These are phyloP conservation scores for Physcomitrium patens DNA, from an alignment of 225 moss, liverwort and hornwort genomes.

Conservation along the genomic window DNA sequence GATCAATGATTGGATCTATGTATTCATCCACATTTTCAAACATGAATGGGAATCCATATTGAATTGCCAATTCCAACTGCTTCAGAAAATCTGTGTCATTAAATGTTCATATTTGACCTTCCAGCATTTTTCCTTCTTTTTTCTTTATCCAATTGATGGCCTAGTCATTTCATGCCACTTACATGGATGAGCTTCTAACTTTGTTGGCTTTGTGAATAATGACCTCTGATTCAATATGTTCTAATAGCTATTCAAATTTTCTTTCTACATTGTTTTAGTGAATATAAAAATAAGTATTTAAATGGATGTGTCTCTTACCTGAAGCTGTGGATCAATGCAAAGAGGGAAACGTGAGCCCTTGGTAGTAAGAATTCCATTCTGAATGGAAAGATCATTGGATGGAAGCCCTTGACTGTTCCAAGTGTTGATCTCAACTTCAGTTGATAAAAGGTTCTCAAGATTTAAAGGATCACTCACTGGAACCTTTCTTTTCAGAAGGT, in stretches of 20 bases:
- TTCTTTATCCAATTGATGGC: constrained; percentile 95
- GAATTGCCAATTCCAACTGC: constrained; percentile 90
- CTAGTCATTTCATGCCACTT: constrained; percentile 31
- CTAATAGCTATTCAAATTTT: too few relatives aligned
- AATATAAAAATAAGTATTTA: background rate
- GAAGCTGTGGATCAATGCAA: constrained; percentile 88
- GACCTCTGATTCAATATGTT: too few relatives aligned
- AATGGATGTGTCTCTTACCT: constrained; percentile 43
- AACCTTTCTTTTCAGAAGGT: constrained; percentile 63
- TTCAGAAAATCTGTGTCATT: constrained; percentile 89
- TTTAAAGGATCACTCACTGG: constrained; percentile 65
- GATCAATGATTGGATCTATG: constrained; percentile 93
- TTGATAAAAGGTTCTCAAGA: constrained; percentile 74
- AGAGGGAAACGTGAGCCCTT: constrained; percentile 88
- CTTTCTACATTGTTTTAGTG: too few relatives aligned
- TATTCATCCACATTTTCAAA: constrained; percentile 98
- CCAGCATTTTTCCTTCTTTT: constrained; percentile 91
- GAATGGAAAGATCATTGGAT: constrained; percentile 93
- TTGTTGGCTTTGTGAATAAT: background rate
- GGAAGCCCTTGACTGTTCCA: constrained; percentile 98
- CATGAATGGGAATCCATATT: constrained; percentile 92
- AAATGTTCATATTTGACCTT: constrained; percentile 85
- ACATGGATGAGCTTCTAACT: background rate
- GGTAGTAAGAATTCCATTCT: constrained; percentile 92
- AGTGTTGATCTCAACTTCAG: constrained; percentile 86